These are phyloP conservation scores for Lyophyllum atratum DNA, from an alignment of 768 basidiomycete genomes.

Conservation along the genomic window DNA sequence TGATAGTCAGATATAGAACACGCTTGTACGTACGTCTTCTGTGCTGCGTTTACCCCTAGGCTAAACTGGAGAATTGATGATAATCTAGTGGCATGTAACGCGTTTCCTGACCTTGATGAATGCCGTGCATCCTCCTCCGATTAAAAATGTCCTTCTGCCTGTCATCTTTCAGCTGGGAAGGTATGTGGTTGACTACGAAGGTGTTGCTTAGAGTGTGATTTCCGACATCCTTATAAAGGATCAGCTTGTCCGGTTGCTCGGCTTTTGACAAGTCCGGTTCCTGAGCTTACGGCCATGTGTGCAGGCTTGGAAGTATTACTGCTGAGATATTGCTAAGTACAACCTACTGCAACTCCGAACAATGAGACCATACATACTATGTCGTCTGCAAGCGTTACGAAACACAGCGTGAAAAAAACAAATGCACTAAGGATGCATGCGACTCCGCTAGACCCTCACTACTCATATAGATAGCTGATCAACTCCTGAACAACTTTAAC, in stretches of 20 bases:
- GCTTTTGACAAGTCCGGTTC: neutral
- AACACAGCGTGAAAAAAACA: neutral
- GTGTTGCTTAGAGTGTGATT: no score
- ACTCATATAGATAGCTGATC: slow-evolving; percentile 57
- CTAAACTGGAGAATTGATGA: slow-evolving; percentile 34
- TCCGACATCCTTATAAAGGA: neutral
- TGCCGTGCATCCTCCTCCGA: slow-evolving; percentile 75
- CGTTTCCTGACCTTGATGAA: slow-evolving; percentile 65
- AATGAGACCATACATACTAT: neutral
- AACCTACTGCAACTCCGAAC: no score
- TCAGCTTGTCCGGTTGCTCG: neutral
- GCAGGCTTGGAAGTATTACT: no score
- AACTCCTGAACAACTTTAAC: slow-evolving; percentile 68
- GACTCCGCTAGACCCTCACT: neutral
- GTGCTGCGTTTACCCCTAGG: slow-evolving; percentile 67
- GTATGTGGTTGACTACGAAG: neutral
- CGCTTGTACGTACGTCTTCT: slow-evolving; percentile 58
- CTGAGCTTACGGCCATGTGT: neutral
- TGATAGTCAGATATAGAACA: neutral
- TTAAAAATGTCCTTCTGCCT: slow-evolving; percentile 58
- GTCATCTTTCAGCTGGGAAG: slow-evolving; percentile 34
- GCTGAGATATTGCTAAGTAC: no score
- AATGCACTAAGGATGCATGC: neutral
- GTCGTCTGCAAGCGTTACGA: neutral
- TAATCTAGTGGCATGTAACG: neutral